Percentiles rank a stretch among this genome's conserved stretches.
Evolutionary conservation across 495 filamentous ascomycete species (phyloP).

Genomic region (Peziza echinospora): DNA sequence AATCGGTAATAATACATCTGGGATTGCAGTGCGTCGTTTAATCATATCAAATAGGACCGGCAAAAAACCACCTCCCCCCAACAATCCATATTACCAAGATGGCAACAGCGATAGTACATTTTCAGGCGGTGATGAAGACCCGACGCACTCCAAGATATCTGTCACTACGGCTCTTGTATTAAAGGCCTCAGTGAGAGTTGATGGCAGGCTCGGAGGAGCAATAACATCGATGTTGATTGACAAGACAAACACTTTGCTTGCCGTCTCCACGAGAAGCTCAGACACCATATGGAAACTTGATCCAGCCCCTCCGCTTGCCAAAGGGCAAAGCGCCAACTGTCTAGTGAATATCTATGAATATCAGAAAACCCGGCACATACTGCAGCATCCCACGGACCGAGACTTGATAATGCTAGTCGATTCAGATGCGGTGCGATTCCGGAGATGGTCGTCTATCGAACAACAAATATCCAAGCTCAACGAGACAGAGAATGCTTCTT

Average conservation of each 20-base stretch:
- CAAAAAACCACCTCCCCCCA: too few species aligned
- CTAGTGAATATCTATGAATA: neutral
- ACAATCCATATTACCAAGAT: too few species aligned
- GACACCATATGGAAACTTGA: neutral
- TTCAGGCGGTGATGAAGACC: neutral
- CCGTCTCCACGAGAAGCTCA: neutral
- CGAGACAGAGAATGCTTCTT: neutral
- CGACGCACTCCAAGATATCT: too few species aligned
- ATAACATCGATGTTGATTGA: neutral
- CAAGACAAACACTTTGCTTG: neutral
- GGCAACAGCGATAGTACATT: neutral
- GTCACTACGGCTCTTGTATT: neutral
- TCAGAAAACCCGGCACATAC: neutral
- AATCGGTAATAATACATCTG: constrained; percentile 4
- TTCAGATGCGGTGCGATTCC: neutral
- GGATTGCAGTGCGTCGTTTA: constrained; percentile 2
- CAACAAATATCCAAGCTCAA: neutral
- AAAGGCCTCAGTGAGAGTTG: neutral
- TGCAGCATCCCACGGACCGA: neutral
- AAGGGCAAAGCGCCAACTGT: neutral
- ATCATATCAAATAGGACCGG: neutral
- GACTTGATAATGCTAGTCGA: neutral
- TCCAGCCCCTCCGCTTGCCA: neutral
- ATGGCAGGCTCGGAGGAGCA: neutral
- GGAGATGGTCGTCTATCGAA: neutral